Base-by-base conservation (phyloP, 306 rosid genomes). In the Sicyos baderoa region DNA sequence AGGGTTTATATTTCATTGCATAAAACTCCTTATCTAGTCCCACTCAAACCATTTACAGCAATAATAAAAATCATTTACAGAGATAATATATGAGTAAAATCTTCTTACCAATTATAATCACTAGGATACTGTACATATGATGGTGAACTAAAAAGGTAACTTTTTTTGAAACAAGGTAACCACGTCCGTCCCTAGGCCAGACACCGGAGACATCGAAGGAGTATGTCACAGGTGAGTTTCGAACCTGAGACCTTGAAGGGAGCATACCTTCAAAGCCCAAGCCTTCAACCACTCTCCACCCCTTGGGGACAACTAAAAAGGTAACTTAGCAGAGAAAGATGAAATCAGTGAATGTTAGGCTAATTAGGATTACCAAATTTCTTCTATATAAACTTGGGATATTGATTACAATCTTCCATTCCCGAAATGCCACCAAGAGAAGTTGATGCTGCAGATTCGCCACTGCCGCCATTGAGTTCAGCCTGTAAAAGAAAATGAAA, bases 381-480 rank as follows among this genome's bases (percentile, higher is more conserved):
- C 75, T 74, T 57, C 80, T 75, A 84, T n/a, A 72, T 68, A 19
- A 81, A 71, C 54, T 47, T 67, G 4, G 72, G 81, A 71, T 35
- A 73, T 70, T 74, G 75, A 53, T 76, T 84, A 18, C 70, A 77
- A n/a, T 85, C 91, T 76, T 81, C 88, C 68, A 80, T 75, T 27
- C 23, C 47, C 32, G 56, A 69, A 50, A 32, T 9, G 9, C 76
- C 82, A 17, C 25, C 76, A 21, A 66, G 48, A 47, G 83, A 70
- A 29, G 77, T 72, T 9, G 84, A 64, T 61, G 23, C 48, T 7
- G 48, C 75, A 6, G 82, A 75, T 76, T 79, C 86, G 25, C 74
- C 61, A 67, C 74, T 70, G 0, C 68, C 76, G 76, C 77, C 74
- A 67, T 78, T 86, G 37, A 75, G 80, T 80, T 88, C 83, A 75